Evolutionary conservation across 2,329 filamentous ascomycete species (phyloP), one percentile per base, ranked within the genome.

Genomic region (Aspergillus nomiae): DNA sequence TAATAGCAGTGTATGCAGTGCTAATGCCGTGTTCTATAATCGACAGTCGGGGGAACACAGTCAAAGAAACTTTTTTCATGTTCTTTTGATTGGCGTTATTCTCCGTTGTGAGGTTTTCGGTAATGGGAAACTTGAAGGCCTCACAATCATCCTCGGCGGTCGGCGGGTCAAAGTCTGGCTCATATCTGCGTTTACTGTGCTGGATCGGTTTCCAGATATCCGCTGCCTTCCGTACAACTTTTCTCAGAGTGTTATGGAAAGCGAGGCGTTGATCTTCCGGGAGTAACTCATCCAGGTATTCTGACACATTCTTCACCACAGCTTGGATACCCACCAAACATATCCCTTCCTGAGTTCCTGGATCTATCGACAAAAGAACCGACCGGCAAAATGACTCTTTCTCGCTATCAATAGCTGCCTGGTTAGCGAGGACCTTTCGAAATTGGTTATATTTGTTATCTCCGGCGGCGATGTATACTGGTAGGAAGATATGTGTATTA

Each of bases 1-100:
- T 41, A 41, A 1, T 0, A 41, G 16, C 1, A 41, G 38, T 41
- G 8, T 41, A 41, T 9, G 19, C 38, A 14, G 38, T n/a, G 16
- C 8, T 19, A 24, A 24, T n/a, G 9, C 8, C 7, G n/a, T n/a
- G 16, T 41, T 36, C 16, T 36, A 41, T 41, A 4, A 41, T n/a
- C 3, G 2, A 41, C 16, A 41, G 7, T n/a, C 38, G 38, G 3
- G 38, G 38, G 38, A 41, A 41, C 19, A 41, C 8, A 41, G 19
- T n/a, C 19, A 41, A n/a, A 3, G 0, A 19, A 8, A 9, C 4
- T 16, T n/a, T n/a, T 1, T 41, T 41, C 0, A 8, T 7, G 7
- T 41, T 4, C 38, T 10, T 41, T 41, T 4, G 8, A 3, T 19
- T 41, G 16, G 16, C 7, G 1, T 3, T 4, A 9, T n/a, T 41